Evolutionary conservation across 805 yeast genomes (phyloP), one percentile per base, ranked within the genome.

Genomic region (Hanseniaspora valbyensis): DNA sequence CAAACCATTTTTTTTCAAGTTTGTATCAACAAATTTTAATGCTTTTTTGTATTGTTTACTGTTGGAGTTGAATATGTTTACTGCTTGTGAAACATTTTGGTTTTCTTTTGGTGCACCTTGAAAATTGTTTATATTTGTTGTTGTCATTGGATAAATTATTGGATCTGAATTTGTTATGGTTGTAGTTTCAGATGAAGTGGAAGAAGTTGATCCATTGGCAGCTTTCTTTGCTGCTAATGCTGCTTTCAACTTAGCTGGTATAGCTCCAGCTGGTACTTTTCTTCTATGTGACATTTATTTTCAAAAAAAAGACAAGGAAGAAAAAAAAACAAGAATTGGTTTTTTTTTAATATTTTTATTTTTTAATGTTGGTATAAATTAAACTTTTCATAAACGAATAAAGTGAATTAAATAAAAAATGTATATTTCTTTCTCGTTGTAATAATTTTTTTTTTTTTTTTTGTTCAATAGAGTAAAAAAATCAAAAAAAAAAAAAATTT

Each of bases 41-140:
- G 95, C 78, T 59, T 90, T 88, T 62, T 85, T 85, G 70, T 89
- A 89, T 64, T 87, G 88, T 63, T 85, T 87, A 1, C 30, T 16
- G 22, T 48, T 42, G 43, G 73, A 63, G 61, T 92, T 97, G 60
- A 87, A 92, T 28, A 84, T 73, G 57, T 78, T 78, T 59, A 92
- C 72, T 0, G 96, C 95, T 57, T 82, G 84, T 53, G 81, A 74
- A 69, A 90, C 88, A 55, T 77, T 77, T 29, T 74, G 71, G 52
- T 83, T 90, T 56, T 87, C 95, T 63, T 84, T 86, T 65, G 63
- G 54, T 62, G 65, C 52, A 61, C 53, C 53, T 24, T 48, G 44
- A 19, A 30, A 48, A 14, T 34, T 42, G 36, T 29, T 19, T 4
- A 48, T 26, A 28, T 48, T 48, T 4, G 51, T 25, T n/a, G 29